These are phyloP conservation scores for Agaricales sp. DNA, from an alignment of 1,284 basidiomycete genomes.

Conservation along the genomic window DNA sequence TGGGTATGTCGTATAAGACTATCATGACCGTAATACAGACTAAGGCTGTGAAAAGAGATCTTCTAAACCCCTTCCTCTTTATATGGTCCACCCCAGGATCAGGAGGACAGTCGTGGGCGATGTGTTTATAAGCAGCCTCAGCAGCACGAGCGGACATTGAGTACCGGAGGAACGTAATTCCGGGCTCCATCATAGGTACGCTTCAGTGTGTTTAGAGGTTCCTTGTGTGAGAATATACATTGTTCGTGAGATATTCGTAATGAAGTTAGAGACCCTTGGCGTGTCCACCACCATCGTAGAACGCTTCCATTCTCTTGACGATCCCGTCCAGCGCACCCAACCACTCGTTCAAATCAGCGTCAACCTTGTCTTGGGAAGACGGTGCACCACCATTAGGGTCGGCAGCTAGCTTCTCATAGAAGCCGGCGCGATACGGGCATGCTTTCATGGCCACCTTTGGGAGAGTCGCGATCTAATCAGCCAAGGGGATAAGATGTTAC, in stretches of 20 bases:
- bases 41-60: no score
- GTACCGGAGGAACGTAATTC: no score
- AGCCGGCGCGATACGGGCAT: constrained; percentile 85
- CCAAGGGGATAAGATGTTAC: constrained; percentile 1
- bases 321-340: constrained; percentile 60
- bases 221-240: neutral
- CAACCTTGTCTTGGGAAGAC: constrained; percentile 55
- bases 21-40: neutral
- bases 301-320: constrained; percentile 59
- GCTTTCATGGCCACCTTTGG: constrained; percentile 90
- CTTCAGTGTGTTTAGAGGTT: neutral
- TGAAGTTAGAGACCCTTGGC: constrained; percentile 39
- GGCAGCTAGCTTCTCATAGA: constrained; percentile 83
- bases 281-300: constrained; percentile 54
- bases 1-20: neutral
- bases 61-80: no score
- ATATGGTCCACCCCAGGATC: no score
- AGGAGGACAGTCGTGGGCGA: no score
- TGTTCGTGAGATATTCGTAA: neutral
- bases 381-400: constrained; percentile 47
- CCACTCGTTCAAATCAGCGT: constrained; percentile 63
- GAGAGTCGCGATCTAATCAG: constrained; percentile 7
- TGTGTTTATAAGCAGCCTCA: no score
- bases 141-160: no score
- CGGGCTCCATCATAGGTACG: no score